Evolutionary conservation across 2,329 filamentous ascomycete genomes (phyloP), one percentile per base, ranked within the genome.

Genomic region (Colletotrichum sp.): DNA sequence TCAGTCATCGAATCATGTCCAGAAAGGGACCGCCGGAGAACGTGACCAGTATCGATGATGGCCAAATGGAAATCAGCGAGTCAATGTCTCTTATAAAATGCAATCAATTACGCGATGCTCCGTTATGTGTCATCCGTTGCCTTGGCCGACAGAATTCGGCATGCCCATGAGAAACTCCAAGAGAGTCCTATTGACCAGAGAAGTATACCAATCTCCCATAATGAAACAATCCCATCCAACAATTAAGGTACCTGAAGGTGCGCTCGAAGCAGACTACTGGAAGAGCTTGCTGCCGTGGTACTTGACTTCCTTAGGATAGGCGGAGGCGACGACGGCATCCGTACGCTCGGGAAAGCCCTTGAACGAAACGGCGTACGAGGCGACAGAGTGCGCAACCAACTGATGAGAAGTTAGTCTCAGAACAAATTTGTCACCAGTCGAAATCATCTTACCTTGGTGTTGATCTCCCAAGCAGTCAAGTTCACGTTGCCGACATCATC

Each of bases 371-470:
- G 93, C 93, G 79, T 91, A 95, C 1, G 91, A 93, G 2, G 93
- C 94, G n/a, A 95, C 91, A 1, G 92, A 92, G 83, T 94, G 92
- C 4, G 94, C 93, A 78, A 96, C 93, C 44, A 93, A 86, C 90
- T 91, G 70, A 5, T 65, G 36, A 22, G 75, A 22, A 52, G 27
- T 82, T 69, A 82, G 80, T 67, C n/a, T 34, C 25, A 65, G 39
- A 19, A 48, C 12, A 65, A 16, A 36, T 44, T 9, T 16, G 5
- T 57, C 59, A 8, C 7, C 25, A 8, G 27, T 27, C 63, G 0
- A 55, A 2, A 72, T 3, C 86, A 75, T 48, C 86, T 81, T 82
- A 90, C 89, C 87, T 91, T 90, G 9, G 91, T 90, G 82, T 92
- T 93, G 30, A 90, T 77, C 79, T 91, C 88, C 90, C 90, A 93